phyloP scores from a whole-genome alignment of 2,329 filamentous ascomycete genomes.

The Calonectria leucothoes region DNA sequence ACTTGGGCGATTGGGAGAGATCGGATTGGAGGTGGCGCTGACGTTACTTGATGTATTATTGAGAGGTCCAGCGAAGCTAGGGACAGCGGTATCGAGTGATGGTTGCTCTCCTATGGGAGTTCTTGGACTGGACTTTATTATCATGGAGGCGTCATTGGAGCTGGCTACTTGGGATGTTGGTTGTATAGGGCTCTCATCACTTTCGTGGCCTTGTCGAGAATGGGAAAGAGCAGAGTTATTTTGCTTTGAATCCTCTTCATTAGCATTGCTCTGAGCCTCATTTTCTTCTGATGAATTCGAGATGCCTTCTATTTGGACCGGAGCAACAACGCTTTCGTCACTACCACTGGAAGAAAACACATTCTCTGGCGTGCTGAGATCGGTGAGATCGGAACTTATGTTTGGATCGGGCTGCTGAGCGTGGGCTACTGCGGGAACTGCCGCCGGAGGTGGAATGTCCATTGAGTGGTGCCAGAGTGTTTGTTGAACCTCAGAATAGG shows the following conservation, averaged over 20 bases:
- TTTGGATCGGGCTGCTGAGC: background rate
- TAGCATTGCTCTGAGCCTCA: background rate
- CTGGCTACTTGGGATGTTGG: background rate
- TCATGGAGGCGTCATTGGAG: background rate
- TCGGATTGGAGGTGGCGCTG: background rate
- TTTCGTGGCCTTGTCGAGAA: background rate
- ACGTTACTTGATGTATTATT: background rate
- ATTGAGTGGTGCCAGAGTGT: background rate
- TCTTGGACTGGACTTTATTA: background rate
- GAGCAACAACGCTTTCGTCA: background rate
- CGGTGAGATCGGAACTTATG: background rate
- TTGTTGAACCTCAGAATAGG: slow-evolving; percentile 27
- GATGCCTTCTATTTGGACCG: background rate
- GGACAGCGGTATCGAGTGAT: background rate
- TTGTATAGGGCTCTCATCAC: background rate
- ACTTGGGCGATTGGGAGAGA: too few relatives aligned
- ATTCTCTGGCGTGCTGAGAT: background rate
- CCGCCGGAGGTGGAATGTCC: background rate
- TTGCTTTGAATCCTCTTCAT: background rate
- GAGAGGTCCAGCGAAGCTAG: background rate
- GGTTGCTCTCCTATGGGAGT: background rate
- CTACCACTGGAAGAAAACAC: background rate
- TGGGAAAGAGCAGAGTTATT: background rate
- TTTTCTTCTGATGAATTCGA: too few relatives aligned
- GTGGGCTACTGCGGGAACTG: background rate